phyloP scores from a whole-genome alignment of 1,284 basidiomycete species.

The Sporisorium sorghi region DNA sequence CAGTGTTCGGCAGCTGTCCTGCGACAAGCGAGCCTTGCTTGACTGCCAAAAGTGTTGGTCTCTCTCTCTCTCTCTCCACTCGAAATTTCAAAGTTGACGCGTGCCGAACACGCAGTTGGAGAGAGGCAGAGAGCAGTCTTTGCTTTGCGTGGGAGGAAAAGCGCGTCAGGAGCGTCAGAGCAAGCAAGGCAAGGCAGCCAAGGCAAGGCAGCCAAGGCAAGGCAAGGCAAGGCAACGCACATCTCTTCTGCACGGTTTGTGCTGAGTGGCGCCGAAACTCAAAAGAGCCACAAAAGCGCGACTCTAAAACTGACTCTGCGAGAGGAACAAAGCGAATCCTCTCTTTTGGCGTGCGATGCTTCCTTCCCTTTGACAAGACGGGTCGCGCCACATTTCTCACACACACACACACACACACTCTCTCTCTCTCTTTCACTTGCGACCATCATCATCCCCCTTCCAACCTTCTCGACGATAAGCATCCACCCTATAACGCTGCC shows the following conservation, averaged over 20 bases:
- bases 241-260: background rate
- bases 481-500: background rate
- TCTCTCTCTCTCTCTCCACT: no score
- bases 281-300: background rate
- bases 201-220: no score
- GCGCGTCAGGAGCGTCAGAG: no score
- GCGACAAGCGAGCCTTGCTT: background rate
- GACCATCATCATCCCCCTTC: background rate
- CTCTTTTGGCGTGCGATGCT: background rate
- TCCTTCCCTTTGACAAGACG: background rate
- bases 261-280: background rate
- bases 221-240: no score
- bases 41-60: slow-evolving; percentile 22
- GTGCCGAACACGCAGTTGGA: slow-evolving; percentile 11
- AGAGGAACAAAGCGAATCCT: background rate
- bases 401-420: no score
- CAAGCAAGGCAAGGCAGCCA: no score
- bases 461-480: background rate
- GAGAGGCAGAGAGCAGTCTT: background rate
- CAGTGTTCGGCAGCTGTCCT: slow-evolving; percentile 18
- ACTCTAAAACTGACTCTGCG: background rate
- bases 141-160: background rate
- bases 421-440: background rate
- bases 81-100: slow-evolving; percentile 18
- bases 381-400: background rate